Conservation (phyloP, 306 rosid genomes). For the Medicago arabica region DNA sequence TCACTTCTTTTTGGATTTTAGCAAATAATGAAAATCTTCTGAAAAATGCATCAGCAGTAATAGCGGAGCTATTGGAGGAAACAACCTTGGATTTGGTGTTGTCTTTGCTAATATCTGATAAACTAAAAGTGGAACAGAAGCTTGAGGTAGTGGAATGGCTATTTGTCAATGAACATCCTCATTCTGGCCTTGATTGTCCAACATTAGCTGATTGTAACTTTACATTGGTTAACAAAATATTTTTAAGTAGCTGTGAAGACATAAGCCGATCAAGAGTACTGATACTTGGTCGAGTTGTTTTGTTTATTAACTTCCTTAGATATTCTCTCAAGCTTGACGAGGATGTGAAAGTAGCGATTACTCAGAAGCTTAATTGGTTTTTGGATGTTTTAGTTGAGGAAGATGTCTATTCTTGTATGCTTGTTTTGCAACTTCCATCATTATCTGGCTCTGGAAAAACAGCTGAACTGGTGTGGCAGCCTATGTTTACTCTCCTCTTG, state of each 20-base stretch:
- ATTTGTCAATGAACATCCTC: constrained; percentile 51
- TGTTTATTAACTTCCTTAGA: constrained; percentile 65
- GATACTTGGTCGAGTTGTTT: constrained; percentile 58
- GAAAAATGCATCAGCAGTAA: constrained; percentile 61
- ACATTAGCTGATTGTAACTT: constrained; percentile 43
- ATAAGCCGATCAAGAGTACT: constrained; percentile 51
- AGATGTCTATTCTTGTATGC: constrained; percentile 70
- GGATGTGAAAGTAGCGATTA: constrained; percentile 58
- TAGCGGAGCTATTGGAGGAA: constrained; percentile 76
- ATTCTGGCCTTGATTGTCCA: constrained; percentile 44
- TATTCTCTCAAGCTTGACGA: constrained; percentile 62
- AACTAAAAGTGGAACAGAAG: constrained; percentile 64
- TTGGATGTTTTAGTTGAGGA: constrained; percentile 71
- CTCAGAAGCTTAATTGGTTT: constrained; percentile 69
- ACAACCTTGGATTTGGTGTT: constrained; percentile 66
- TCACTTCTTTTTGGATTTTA: constrained; percentile 67
- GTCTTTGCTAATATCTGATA: constrained; percentile 66
- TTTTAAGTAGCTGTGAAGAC: constrained; percentile 57
- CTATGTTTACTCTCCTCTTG: constrained; percentile 67
- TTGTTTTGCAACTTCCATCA: constrained; percentile 69
- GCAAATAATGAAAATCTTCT: constrained; percentile 58
- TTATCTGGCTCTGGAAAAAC: constrained; percentile 62
- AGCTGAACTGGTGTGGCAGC: constrained; percentile 62
- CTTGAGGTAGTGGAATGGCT: constrained; percentile 66
- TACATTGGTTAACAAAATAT: constrained; percentile 46